Conservation (phyloP, 805 yeast genomes). For the Zygosaccharomyces siamensis region DNA sequence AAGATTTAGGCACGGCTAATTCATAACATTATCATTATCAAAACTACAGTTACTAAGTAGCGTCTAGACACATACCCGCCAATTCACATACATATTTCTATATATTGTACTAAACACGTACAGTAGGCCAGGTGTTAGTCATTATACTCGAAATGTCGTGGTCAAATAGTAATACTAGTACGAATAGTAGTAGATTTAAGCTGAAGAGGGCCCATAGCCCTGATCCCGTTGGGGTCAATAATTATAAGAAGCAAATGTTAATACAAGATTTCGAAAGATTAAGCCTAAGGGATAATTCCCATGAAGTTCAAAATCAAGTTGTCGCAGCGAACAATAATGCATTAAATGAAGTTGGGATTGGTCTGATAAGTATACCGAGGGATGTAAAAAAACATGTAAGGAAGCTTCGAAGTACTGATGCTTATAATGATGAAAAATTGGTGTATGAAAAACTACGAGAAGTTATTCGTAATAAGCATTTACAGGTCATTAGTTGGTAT, state of each 20-base stretch:
- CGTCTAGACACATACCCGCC: no score
- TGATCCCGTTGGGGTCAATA: constrained; percentile 25
- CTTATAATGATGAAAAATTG: constrained; percentile 8
- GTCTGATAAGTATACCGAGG: constrained; percentile 1
- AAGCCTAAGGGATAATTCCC: constrained; percentile 9
- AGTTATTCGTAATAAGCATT: constrained; percentile 22
- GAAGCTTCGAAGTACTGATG: neutral
- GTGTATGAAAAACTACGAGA: constrained; percentile 25
- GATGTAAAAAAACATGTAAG: constrained; percentile 3
- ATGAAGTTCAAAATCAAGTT: constrained; percentile 5
- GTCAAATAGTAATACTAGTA: neutral
- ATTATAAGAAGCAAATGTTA: constrained; percentile 33
- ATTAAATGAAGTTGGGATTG: constrained; percentile 1
- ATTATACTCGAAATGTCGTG: neutral
- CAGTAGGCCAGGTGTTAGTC: neutral
- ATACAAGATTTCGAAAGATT: constrained; percentile 33
- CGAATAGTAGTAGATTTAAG: constrained; percentile 11
- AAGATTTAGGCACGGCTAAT: no score
- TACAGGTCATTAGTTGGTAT: constrained; percentile 31
- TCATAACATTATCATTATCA: no score
- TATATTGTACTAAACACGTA: neutral
- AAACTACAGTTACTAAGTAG: no score
- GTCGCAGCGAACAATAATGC: neutral
- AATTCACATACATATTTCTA: neutral
- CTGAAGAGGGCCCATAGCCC: constrained; percentile 29